Percentiles rank a stretch among this genome's conserved stretches.
Conservation (phyloP, 768 basidiomycete species). For the Kwoniella pini region DNA sequence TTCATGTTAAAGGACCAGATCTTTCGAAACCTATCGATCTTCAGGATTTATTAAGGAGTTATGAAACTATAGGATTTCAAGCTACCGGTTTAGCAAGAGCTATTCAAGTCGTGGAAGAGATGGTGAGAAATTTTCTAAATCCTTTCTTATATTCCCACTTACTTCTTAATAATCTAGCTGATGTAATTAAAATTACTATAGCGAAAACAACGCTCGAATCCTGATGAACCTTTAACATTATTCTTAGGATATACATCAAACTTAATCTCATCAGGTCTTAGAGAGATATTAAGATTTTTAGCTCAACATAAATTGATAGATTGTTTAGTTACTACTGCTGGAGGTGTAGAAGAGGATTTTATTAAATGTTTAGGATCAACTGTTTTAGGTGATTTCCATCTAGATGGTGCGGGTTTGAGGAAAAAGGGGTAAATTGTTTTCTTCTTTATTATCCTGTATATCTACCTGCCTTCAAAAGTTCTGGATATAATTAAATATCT, state of each 20-base stretch:
- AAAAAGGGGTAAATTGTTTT: conserved; percentile 62
- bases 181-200: too few relatives aligned
- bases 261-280: conserved; percentile 92
- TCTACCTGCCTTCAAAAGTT: too few relatives aligned
- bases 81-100: conserved; percentile 89
- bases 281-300: conserved; percentile 87
- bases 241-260: conserved; percentile 99
- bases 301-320: conserved; percentile 89
- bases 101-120: conserved; percentile 85
- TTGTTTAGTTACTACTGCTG: conserved; percentile 92
- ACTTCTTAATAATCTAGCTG: too few relatives aligned
- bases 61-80: conserved; percentile 93
- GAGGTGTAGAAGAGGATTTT: conserved; percentile 97
- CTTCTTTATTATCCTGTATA: neutral
- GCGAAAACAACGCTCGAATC: conserved; percentile 79
- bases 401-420: conserved; percentile 84
- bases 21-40: conserved; percentile 72
- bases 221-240: conserved; percentile 73
- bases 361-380: conserved; percentile 99
- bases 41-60: conserved; percentile 69
- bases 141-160: too few relatives aligned
- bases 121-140: too few relatives aligned
- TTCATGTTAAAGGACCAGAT: conserved; percentile 76
- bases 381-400: conserved; percentile 74
- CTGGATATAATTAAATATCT: too few relatives aligned